Evolutionary conservation across 2,329 filamentous ascomycete genomes (phyloP), one percentile per base, ranked within the genome.

Genomic region (Rhinocladiella mackenziei): DNA sequence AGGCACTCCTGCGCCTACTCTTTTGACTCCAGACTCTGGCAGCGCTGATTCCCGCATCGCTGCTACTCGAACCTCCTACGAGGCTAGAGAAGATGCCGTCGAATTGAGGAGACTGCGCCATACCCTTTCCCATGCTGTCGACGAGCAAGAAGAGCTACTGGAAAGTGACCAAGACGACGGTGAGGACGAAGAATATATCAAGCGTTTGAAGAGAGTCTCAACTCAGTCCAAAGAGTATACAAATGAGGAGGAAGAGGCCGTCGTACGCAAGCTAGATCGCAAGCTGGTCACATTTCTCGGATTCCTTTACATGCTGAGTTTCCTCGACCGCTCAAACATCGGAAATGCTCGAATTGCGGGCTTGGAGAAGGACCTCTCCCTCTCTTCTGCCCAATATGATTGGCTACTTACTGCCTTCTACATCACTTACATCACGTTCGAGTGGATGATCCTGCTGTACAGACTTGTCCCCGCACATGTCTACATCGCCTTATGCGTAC

Each of bases 281-380:
- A 78, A 76, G 53, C 74, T 96, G 40, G 86, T 94, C 4, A 63
- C 86, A 1, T 94, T 95, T 61, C 75, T 95, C 52, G 84, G 86
- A 8, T 62, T 91, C 46, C 73, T 95, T 9, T 96, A 92, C 62
- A 77, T 94, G 72, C 71, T 95, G 50, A 84, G 82, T 51, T 95
- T 94, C 61, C 67, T 95, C 54, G 89, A 95, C 64, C 76, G 89
- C 54, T 89, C 86, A 13, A 94, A 78, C 59, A 77, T 78, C 50
- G 78, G 78, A 33, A 81, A 82, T 62, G 78, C 78, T n/a, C 74
- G 73, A 45, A 75, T 81, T 39, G 78, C 78, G 5, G 78, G 78
- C 7, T 62, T 82, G 7, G 64, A 66, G 28, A 62, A 70, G 2
- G 77, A 81, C 56, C 63, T 82, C 14, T 57, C 66, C 2, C 65